These are phyloP conservation scores for Diaporthe destruens DNA, from an alignment of 2,329 filamentous ascomycete species.

Conservation along the genomic window DNA sequence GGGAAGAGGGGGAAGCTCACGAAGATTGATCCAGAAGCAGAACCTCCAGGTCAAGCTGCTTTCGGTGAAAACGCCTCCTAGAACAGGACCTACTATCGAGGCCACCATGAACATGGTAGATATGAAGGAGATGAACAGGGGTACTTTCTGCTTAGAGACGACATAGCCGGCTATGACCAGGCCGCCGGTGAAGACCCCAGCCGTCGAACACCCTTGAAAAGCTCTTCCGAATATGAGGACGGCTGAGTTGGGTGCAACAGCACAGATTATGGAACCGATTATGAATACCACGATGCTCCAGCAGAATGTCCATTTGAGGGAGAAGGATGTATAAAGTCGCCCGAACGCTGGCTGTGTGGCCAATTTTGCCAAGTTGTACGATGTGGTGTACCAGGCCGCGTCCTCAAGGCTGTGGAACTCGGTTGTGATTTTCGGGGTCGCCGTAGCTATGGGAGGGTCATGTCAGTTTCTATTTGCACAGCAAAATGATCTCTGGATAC, in stretches of 20 bases:
- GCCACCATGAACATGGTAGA: conserved; percentile 31
- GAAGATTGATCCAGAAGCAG: conserved; percentile 39
- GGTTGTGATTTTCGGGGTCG: conserved; percentile 32
- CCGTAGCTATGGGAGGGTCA: not conserved
- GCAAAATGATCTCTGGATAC: fast-evolving
- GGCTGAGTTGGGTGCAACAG: conserved; percentile 30
- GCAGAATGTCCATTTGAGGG: conserved; percentile 29
- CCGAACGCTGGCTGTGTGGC: conserved; percentile 30
- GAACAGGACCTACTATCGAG: conserved; percentile 33
- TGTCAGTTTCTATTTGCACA: not conserved
- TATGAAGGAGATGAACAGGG: conserved; percentile 27
- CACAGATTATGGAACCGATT: conserved; percentile 30
- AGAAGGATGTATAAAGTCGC: conserved; percentile 32
- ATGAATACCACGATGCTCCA: conserved; percentile 23
- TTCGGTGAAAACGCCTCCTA: conserved; percentile 32
- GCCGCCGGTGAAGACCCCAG: conserved; percentile 31
- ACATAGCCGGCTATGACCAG: conserved; percentile 27
- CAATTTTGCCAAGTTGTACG: conserved; percentile 30
- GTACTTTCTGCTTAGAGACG: conserved; percentile 23
- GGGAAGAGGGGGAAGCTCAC: not conserved
- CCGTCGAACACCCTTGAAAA: conserved; percentile 18
- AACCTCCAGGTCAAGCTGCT: conserved; percentile 37
- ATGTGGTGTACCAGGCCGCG: conserved; percentile 32
- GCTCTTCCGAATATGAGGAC: conserved; percentile 32
- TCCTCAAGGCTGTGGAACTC: conserved; percentile 35